A percentile compares a stretch with the other conserved stretches of the same genome.
These are phyloP conservation scores for Fusarium dlaminii DNA, from an alignment of 2,329 filamentous ascomycete genomes.

Conservation along the genomic window DNA sequence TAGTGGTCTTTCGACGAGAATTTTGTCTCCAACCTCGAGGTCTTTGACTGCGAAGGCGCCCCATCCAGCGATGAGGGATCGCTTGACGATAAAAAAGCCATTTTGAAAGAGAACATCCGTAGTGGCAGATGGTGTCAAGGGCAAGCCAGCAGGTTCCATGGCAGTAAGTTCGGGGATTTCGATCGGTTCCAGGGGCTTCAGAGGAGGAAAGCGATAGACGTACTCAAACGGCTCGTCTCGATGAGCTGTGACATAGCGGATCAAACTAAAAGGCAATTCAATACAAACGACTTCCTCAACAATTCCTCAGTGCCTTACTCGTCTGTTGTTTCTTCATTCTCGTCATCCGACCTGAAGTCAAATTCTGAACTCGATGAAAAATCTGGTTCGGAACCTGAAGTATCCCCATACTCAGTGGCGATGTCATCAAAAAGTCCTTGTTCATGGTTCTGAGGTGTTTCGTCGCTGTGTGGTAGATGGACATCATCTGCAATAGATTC, in stretches of 20 bases:
- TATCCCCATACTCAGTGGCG: conserved; percentile 20
- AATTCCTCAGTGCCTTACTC: conserved; percentile 22
- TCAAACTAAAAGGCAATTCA: conserved; percentile 22
- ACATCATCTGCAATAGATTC: background rate
- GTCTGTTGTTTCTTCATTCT: conserved; percentile 34
- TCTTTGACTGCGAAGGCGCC: conserved; percentile 57
- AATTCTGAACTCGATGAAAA: conserved; percentile 33
- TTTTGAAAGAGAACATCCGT: conserved; percentile 48
- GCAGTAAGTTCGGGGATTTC: background rate
- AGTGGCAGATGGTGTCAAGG: background rate
- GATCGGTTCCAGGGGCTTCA: conserved; percentile 18
- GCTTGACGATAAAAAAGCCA: conserved; percentile 51
- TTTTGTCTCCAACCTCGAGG: conserved; percentile 50
- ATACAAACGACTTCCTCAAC: background rate
- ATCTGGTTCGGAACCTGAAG: conserved; percentile 35
- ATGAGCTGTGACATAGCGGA: conserved; percentile 19
- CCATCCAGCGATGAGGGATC: conserved; percentile 54
- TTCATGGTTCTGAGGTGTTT: background rate
- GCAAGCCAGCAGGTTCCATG: background rate
- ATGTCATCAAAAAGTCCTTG: conserved; percentile 3
- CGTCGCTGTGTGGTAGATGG: conserved; percentile 2
- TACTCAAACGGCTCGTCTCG: conserved; percentile 14
- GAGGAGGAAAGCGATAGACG: conserved; percentile 1
- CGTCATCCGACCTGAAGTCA: conserved; percentile 33
- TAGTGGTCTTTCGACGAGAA: conserved; percentile 58